Percentiles rank a stretch among this genome's conserved stretches.
These are phyloP conservation scores for Talaromyces sp. DNA, from an alignment of 2,329 filamentous ascomycete genomes.

Conservation along the genomic window DNA sequence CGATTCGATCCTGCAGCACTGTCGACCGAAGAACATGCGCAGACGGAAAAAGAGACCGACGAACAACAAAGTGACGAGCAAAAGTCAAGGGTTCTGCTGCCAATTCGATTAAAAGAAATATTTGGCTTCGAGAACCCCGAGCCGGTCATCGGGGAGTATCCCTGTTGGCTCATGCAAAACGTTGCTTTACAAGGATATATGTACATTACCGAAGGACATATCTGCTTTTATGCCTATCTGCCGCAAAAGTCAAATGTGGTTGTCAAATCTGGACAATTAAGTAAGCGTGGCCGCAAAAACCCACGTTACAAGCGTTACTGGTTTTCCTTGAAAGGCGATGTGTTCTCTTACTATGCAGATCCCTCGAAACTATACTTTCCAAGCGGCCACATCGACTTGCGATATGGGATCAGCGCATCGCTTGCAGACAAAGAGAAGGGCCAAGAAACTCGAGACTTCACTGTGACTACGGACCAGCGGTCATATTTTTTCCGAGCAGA, in stretches of 20 bases:
- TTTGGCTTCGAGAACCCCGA: constrained; percentile 79
- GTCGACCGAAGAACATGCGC: constrained; percentile 48
- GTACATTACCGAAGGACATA: constrained; percentile 88
- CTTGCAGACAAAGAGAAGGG: constrained; percentile 67
- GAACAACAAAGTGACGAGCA: constrained; percentile 45
- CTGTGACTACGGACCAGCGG: constrained; percentile 74
- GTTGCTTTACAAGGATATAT: constrained; percentile 91
- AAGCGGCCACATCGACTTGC: constrained; percentile 83
- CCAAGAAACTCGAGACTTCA: constrained; percentile 72
- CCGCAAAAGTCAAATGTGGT: constrained; percentile 79
- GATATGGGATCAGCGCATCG: constrained; percentile 84
- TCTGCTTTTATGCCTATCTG: constrained; percentile 97
- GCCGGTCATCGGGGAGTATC: constrained; percentile 84
- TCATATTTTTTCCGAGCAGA: constrained; percentile 88
- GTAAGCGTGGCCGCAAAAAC: constrained; percentile 83
- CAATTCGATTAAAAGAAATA: constrained; percentile 72
- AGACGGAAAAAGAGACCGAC: constrained; percentile 11
- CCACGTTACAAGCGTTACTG: constrained; percentile 86
- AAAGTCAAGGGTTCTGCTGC: constrained; percentile 55
- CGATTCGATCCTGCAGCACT: constrained; percentile 46
- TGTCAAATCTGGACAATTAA: constrained; percentile 81
- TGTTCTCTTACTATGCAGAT: constrained; percentile 83
- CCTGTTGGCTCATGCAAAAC: constrained; percentile 88
- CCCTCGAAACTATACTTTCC: constrained; percentile 87
- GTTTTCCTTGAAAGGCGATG: constrained; percentile 89